Evolutionary conservation across 1,284 basidiomycete species (phyloP), one percentile per base, ranked within the genome.

Genomic region (Termitomyces sp.): DNA sequence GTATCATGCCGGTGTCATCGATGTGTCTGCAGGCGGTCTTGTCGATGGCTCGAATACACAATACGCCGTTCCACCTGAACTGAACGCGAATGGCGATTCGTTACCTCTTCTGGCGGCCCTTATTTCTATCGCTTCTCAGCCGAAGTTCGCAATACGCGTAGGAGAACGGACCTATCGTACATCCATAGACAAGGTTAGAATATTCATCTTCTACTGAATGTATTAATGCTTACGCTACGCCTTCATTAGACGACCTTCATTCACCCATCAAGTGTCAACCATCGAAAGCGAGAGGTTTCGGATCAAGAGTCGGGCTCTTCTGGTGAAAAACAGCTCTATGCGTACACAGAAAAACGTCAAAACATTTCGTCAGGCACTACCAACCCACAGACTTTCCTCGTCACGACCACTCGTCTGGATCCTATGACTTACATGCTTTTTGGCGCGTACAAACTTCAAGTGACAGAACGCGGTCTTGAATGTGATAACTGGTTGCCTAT

Each of bases 401-500:
- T 94, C 45, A 84, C 79, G 28, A 92, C 90, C n/a, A 94, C 92
- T 1, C 85, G 88, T 34, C 74, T 98, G 33, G 94, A 98, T 69
- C 90, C 91, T 8, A 78, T 98, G 76, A 89, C 90, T 1, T 97
- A 94, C 68, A 83, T 97, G 73, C 79, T 98, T 9, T 98, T 98
- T 62, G 95, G 95, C 12, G 93, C 94, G 0, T 86, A 91, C 68
- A 80, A 88, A 53, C 79, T 94, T 41, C 72, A 82, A 55, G 80
- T 87, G 44, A 82, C 80, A 0, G 78, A 82, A 42, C 77, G 81
- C 15, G 90, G 91, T 2, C 70, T 94, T 30, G 86, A 90, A 66
- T 95, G 92, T 67, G 95, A 98, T 65, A 83, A 83, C 44, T 98
- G 95, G 95, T 74, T 98, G 21, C 92, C 93, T 9, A 82, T 98